Evolutionary conservation across 2,329 filamentous ascomycete genomes (phyloP).

Genomic region (Pestalotiopsis sp.): DNA sequence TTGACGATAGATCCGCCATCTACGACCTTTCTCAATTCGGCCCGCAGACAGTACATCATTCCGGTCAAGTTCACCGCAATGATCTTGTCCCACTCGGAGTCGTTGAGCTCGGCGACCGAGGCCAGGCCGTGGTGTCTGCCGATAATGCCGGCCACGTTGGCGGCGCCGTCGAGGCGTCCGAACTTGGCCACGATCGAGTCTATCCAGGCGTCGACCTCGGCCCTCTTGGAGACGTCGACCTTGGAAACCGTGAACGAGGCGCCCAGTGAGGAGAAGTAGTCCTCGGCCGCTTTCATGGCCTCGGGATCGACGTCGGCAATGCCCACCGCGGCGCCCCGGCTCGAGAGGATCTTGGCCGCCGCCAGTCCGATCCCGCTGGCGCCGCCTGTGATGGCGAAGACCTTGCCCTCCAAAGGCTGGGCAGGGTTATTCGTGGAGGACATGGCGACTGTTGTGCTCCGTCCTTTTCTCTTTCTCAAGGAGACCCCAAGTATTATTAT

Average conservation of each 20-base stretch:
- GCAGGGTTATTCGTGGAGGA: slow-evolving; percentile 8
- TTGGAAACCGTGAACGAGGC: slow-evolving; percentile 34
- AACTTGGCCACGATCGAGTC: slow-evolving; percentile 45
- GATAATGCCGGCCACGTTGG: slow-evolving; percentile 55
- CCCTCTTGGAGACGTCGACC: slow-evolving; percentile 49
- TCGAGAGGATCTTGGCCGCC: slow-evolving; percentile 31
- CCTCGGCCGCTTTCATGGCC: slow-evolving; percentile 25
- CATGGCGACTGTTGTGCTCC: neutral
- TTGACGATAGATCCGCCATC: slow-evolving; percentile 61
- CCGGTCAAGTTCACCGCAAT: slow-evolving; percentile 51
- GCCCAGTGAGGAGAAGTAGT: slow-evolving; percentile 26
- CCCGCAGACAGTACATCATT: slow-evolving; percentile 52
- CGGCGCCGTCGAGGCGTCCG: slow-evolving; percentile 55
- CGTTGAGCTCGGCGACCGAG: slow-evolving; percentile 43
- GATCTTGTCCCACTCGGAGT: slow-evolving; percentile 50
- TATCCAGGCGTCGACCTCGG: slow-evolving; percentile 54
- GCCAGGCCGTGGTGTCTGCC: slow-evolving; percentile 43
- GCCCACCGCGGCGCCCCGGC: slow-evolving; percentile 29
- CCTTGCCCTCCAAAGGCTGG: slow-evolving; percentile 29
- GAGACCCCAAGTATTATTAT: neutral
- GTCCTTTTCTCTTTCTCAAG: neutral
- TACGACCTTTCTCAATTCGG: slow-evolving; percentile 44
- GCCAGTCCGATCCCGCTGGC: slow-evolving; percentile 38
- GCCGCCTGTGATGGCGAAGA: slow-evolving; percentile 44
- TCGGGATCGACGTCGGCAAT: slow-evolving; percentile 30